Evolutionary conservation across 148 eudicot species (phyloP).

Genomic region (Rhododendron ferrugineum): DNA sequence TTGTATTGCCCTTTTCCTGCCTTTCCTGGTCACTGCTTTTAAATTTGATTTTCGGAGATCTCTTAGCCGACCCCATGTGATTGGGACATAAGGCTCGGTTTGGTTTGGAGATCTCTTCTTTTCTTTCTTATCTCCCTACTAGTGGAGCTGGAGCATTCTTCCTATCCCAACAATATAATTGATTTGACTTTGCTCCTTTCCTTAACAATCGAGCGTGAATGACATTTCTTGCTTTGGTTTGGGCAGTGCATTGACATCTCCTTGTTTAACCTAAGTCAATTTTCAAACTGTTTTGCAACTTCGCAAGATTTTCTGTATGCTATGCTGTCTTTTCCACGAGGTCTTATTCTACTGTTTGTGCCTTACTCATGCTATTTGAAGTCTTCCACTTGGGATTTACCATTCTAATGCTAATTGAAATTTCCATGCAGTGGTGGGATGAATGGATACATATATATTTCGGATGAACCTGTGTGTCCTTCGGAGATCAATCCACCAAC

Average conservation of each 20-base stretch:
- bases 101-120: neutral
- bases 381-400: neutral
- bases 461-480: conserved; percentile 15
- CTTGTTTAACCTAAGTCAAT: neutral
- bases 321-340: no score
- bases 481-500: conserved; percentile 17
- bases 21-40: neutral
- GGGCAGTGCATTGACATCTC: conserved; percentile 1
- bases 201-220: neutral
- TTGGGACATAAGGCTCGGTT: no score
- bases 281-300: neutral
- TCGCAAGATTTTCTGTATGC: neutral
- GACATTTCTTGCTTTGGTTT: neutral
- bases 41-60: neutral
- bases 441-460: conserved; percentile 22
- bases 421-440: conserved; percentile 19
- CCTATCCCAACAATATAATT: neutral
- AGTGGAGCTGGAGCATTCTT: neutral
- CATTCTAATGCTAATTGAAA: conserved; percentile 2
- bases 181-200: neutral
- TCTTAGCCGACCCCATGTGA: no score
- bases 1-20: neutral
- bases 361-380: neutral
- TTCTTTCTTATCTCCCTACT: neutral
- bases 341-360: neutral